phyloP scores from a whole-genome alignment of 2,329 filamentous ascomycete genomes.

The Aureobasidium sp. region DNA sequence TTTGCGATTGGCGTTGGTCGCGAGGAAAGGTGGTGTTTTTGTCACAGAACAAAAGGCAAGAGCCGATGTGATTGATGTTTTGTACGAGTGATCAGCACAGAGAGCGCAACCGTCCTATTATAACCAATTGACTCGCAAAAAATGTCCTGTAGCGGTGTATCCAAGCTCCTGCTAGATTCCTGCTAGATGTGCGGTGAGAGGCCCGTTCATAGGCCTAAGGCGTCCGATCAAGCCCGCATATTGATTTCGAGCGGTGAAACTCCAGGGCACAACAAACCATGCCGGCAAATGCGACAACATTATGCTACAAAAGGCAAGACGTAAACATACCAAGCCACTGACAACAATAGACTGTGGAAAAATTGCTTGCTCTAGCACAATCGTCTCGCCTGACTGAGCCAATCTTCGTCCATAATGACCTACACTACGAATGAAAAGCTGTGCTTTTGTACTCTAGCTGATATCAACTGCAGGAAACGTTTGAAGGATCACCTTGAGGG shows the following conservation, averaged over 20 bases:
- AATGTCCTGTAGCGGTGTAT: constrained; percentile 4
- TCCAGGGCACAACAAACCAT: constrained; percentile 2
- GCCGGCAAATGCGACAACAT: background rate
- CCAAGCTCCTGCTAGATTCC: constrained; percentile 2
- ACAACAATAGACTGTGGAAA: background rate
- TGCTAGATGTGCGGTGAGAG: constrained; percentile 3
- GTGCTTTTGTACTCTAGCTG: background rate
- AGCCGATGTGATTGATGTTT: background rate
- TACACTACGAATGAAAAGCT: background rate
- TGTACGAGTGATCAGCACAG: background rate
- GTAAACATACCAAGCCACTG: constrained; percentile 4
- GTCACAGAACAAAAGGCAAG: background rate
- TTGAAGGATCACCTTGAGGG: background rate
- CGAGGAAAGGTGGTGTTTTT: background rate
- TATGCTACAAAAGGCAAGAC: background rate
- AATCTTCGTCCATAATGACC: background rate
- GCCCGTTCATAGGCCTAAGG: constrained; percentile 8
- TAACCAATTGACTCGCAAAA: background rate
- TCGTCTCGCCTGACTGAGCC: background rate
- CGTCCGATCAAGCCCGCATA: constrained; percentile 3
- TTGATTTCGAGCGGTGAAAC: constrained; percentile 11
- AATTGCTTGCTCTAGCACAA: background rate
- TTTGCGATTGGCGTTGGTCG: background rate
- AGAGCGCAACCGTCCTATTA: background rate
- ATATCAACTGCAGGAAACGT: background rate